phyloP scores from a whole-genome alignment of 2,329 filamentous ascomycete species.

The Cladophialophora chaetospira region DNA sequence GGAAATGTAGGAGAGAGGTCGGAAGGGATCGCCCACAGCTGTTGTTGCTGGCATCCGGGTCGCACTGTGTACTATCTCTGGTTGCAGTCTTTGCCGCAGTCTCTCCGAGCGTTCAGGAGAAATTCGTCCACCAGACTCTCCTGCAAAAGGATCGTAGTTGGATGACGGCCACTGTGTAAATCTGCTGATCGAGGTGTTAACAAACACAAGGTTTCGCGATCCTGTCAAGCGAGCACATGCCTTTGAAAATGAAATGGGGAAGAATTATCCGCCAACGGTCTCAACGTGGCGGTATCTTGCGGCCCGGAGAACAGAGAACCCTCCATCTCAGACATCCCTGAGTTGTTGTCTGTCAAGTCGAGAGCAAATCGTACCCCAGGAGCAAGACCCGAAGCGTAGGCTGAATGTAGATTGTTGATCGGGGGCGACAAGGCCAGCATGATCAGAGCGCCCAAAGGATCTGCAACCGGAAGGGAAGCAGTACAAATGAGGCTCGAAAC shows the following conservation, averaged over 20 bases:
- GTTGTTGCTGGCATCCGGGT: conserved; percentile 19
- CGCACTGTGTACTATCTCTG: conserved; percentile 26
- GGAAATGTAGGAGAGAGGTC: conserved; percentile 25
- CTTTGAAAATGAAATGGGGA: conserved; percentile 21
- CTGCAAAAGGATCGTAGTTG: conserved; percentile 26
- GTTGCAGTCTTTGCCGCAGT: conserved; percentile 24
- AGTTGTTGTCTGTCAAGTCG: conserved; percentile 24
- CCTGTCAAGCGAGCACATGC: conserved; percentile 10
- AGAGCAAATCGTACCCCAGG: conserved; percentile 30
- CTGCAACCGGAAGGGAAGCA: conserved; percentile 11
- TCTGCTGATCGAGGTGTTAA: conserved; percentile 16
- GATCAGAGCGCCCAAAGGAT: conserved; percentile 19
- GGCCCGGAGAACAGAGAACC: conserved; percentile 20
- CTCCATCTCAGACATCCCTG: conserved; percentile 22
- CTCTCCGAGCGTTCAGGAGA: conserved; percentile 27
- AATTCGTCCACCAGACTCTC: conserved; percentile 22
- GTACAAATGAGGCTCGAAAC: conserved; percentile 4
- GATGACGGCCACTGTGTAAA: conserved; percentile 24
- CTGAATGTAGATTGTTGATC: conserved; percentile 24
- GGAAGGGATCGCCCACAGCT: conserved; percentile 23
- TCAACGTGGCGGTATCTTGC: conserved; percentile 16
- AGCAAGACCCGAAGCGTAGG: conserved; percentile 22
- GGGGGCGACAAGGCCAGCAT: conserved; percentile 29
- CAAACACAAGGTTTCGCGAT: not conserved
- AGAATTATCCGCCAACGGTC: conserved; percentile 11